Conservation (phyloP, 306 rosid genomes). For the Geum urbanum region DNA sequence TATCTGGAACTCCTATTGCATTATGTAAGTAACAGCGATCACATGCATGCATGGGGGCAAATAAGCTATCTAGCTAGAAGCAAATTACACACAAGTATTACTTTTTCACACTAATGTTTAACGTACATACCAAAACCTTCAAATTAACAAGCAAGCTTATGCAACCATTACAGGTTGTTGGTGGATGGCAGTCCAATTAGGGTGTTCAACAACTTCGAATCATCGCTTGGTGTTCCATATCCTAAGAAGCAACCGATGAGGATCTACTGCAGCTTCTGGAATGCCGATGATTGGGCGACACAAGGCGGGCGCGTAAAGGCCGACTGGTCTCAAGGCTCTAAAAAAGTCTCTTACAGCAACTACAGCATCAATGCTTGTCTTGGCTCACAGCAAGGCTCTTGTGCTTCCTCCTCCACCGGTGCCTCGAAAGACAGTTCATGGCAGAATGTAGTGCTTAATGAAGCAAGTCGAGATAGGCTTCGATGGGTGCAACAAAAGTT, state of each 20-base stretch:
- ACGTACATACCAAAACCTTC: neutral
- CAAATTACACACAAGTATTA: neutral
- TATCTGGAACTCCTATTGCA: slow-evolving; percentile 34
- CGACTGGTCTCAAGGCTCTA: slow-evolving; percentile 41
- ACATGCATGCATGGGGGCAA: too few species aligned
- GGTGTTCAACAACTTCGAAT: slow-evolving; percentile 36
- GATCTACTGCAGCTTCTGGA: slow-evolving; percentile 44
- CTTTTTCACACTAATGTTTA: neutral
- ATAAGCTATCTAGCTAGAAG: too few species aligned
- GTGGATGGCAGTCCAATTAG: slow-evolving; percentile 39
- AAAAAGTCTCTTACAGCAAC: slow-evolving; percentile 36
- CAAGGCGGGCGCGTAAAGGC: slow-evolving; percentile 43
- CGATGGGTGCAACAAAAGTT: slow-evolving; percentile 31
- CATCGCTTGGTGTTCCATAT: slow-evolving; percentile 28
- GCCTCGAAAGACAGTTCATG: neutral
- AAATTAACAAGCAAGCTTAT: neutral
- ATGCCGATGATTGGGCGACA: slow-evolving; percentile 50
- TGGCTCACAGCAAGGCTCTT: neutral
- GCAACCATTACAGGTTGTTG: slow-evolving; percentile 21
- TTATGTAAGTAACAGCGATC: slow-evolving; percentile 27
- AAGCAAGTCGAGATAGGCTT: slow-evolving; percentile 21
- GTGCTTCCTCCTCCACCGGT: neutral
- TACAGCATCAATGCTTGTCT: slow-evolving; percentile 30
- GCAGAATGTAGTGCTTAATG: slow-evolving; percentile 17
- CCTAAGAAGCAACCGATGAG: slow-evolving; percentile 41